Percentiles rank a stretch among this genome's conserved stretches.
phyloP scores from a whole-genome alignment of 345 rosid genomes.

The Arabis alpina region DNA sequence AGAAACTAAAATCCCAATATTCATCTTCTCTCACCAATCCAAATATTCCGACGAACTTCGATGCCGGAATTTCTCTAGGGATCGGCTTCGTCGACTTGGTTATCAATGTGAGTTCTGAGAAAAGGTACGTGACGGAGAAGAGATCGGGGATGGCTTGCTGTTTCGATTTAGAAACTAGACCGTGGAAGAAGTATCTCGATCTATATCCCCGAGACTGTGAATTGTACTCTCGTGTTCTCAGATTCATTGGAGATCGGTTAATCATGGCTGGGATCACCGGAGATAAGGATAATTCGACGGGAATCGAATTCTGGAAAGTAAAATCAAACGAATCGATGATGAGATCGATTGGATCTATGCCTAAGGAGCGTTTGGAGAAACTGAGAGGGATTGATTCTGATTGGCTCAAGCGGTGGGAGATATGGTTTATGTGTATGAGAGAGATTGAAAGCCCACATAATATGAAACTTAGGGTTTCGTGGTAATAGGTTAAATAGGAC shows the following conservation, averaged over 20 bases:
- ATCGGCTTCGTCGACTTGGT: conserved; percentile 61
- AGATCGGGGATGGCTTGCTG: conserved; percentile 50
- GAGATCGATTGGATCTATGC: conserved; percentile 54
- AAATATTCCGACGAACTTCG: not conserved
- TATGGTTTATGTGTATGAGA: conserved; percentile 46
- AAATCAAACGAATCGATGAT: too few species aligned
- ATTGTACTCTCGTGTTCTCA: conserved; percentile 45
- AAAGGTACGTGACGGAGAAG: conserved; percentile 61
- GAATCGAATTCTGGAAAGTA: conserved; percentile 57
- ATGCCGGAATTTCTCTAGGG: conserved; percentile 61
- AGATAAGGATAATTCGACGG: conserved; percentile 36
- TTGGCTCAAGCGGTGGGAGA: conserved; percentile 45
- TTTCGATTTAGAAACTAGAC: conserved; percentile 55
- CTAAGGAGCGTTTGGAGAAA: conserved; percentile 48
- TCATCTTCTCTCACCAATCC: too few species aligned
- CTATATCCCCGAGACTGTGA: not conserved
- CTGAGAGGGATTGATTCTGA: conserved; percentile 39
- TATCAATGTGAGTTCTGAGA: conserved; percentile 42
- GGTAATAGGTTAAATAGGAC: too few species aligned
- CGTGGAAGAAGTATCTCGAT: conserved; percentile 50
- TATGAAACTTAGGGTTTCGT: too few species aligned
- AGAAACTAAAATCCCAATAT: too few species aligned
- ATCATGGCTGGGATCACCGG: conserved; percentile 56
- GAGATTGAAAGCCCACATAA: too few species aligned
- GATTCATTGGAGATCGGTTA: conserved; percentile 44